A percentile compares a stretch with the other conserved stretches of the same genome.
phyloP scores from a whole-genome alignment of 208 protist species.

The Leptomonas pyrrhocoris region DNA sequence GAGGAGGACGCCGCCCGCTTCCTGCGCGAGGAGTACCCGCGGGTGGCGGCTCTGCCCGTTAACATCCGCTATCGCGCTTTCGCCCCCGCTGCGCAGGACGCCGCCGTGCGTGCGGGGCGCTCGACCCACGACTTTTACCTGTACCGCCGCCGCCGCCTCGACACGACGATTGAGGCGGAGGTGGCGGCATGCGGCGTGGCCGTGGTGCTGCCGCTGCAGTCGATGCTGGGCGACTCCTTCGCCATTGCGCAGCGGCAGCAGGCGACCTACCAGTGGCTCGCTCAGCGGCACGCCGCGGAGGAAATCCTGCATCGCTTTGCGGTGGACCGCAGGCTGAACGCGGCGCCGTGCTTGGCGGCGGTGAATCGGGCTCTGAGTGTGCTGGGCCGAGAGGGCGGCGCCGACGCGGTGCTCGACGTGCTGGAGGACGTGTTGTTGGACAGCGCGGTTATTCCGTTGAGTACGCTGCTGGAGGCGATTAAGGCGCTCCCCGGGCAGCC shows the following conservation, averaged over 20 bases:
- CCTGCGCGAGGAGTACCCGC: slow-evolving; percentile 30
- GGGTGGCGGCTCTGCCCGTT: slow-evolving; percentile 30
- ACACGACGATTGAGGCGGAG: slow-evolving; percentile 28
- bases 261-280: slow-evolving; percentile 70
- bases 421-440: slow-evolving; percentile 58
- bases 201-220: slow-evolving; percentile 41
- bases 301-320: slow-evolving; percentile 70
- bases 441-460: slow-evolving; percentile 32
- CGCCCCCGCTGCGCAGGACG: slow-evolving; percentile 22
- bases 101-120: slow-evolving; percentile 25
- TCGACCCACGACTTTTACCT: slow-evolving; percentile 33
- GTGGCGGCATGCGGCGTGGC: slow-evolving; percentile 15
- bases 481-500: slow-evolving; percentile 36
- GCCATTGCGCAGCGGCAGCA: slow-evolving; percentile 60
- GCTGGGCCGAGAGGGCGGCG: slow-evolving; percentile 39
- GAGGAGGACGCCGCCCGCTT: slow-evolving; percentile 27
- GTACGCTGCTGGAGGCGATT: slow-evolving; percentile 47
- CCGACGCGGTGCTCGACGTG: slow-evolving; percentile 44
- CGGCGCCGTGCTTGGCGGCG: slow-evolving; percentile 50
- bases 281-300: slow-evolving; percentile 40
- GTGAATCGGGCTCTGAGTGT: slow-evolving; percentile 52
- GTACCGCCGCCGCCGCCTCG: slow-evolving; percentile 34
- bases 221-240: slow-evolving; percentile 47
- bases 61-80: slow-evolving; percentile 37
- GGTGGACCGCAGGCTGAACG: slow-evolving; percentile 64